Conservation (phyloP, 192 early-diverging fungal species). For the Dissophora ornata region DNA sequence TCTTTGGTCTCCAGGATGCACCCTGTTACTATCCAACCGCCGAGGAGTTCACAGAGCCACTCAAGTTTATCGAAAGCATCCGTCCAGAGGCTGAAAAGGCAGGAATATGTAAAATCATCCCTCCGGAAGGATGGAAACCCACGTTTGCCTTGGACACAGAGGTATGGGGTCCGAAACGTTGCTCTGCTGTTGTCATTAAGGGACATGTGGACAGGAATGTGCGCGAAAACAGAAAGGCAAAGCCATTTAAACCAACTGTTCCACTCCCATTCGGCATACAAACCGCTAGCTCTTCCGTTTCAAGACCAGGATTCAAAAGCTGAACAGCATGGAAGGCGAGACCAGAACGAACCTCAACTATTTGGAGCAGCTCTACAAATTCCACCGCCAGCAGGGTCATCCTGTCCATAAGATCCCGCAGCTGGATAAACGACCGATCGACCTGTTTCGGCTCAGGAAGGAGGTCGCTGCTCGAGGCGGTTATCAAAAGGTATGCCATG, state of each 20-base stretch:
- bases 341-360: conserved; percentile 89
- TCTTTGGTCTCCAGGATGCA: conserved; percentile 81
- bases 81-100: conserved; percentile 76
- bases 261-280: neutral
- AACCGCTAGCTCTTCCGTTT: conserved; percentile 82
- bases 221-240: too few species aligned
- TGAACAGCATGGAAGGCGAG: conserved; percentile 93
- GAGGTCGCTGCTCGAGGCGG: conserved; percentile 84
- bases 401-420: conserved; percentile 83
- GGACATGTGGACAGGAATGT: too few species aligned
- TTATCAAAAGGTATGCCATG: conserved; percentile 64
- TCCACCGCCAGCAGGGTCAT: conserved; percentile 83
- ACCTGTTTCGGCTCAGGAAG: conserved; percentile 85
- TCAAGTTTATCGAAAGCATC: conserved; percentile 88
- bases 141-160: conserved; percentile 85
- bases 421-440: conserved; percentile 87
- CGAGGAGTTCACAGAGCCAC: conserved; percentile 88
- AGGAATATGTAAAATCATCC: conserved; percentile 94
- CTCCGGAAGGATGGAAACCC: conserved; percentile 87
- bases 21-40: conserved; percentile 84
- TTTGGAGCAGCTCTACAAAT: conserved; percentile 89
- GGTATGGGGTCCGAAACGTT: conserved; percentile 58
- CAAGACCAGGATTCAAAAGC: conserved; percentile 87
- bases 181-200: too few species aligned
- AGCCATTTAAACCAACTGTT: too few species aligned